A percentile compares a stretch with the other conserved stretches of the same genome.
Evolutionary conservation across 805 yeast species (phyloP).

Genomic region (Sugiyamaella mastotermitis): DNA sequence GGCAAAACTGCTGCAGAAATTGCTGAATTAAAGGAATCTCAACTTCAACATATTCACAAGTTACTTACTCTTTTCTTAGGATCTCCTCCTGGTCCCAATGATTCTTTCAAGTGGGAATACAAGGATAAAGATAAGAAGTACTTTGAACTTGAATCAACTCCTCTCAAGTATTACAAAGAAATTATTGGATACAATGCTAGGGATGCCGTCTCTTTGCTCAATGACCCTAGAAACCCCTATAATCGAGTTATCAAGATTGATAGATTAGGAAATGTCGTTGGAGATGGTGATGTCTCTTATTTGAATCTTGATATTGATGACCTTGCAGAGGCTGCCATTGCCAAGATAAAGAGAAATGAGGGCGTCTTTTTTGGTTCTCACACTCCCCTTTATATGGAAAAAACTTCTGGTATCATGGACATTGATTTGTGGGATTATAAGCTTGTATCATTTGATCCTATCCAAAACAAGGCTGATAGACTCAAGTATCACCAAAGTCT

Average conservation of each 20-base stretch:
- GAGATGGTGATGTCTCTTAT: constrained; percentile 65
- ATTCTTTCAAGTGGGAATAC: constrained; percentile 68
- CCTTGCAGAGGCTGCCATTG: constrained; percentile 56
- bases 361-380: constrained; percentile 87
- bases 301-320: constrained; percentile 58
- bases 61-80: constrained; percentile 67
- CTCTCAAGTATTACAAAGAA: constrained; percentile 55
- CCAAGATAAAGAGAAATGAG: constrained; percentile 63
- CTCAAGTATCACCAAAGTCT: constrained; percentile 63
- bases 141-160: constrained; percentile 49
- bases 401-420: constrained; percentile 65
- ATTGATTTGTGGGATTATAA: constrained; percentile 61
- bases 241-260: constrained; percentile 63
- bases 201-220: constrained; percentile 56
- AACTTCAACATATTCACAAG: constrained; percentile 60
- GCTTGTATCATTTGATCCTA: constrained; percentile 37
- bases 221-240: constrained; percentile 76
- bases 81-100: constrained; percentile 68
- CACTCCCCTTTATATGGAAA: constrained; percentile 72
- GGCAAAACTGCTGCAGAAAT: constrained; percentile 34
- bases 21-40: constrained; percentile 33
- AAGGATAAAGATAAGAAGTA: constrained; percentile 61
- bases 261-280: constrained; percentile 65
- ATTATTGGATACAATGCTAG: constrained; percentile 47
- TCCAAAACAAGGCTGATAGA: constrained; percentile 58